These are phyloP conservation scores for Pelargonium cotyledonis DNA, from an alignment of 441 rosid species.

Conservation along the genomic window DNA sequence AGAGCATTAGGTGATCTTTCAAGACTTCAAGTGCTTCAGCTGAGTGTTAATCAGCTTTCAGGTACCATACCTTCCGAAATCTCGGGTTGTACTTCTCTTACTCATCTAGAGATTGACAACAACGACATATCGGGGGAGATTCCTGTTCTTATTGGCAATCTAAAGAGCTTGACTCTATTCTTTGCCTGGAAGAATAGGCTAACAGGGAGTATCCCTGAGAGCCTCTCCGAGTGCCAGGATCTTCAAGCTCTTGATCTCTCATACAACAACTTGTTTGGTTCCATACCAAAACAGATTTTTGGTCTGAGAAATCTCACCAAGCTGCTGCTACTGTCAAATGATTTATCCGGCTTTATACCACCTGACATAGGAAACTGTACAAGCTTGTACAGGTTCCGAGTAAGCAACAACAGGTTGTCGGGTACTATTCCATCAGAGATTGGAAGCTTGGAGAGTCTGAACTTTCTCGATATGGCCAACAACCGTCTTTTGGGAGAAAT, in stretches of 20 bases:
- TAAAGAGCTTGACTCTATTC: constrained; percentile 61
- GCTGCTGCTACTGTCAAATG: constrained; percentile 63
- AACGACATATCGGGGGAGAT: constrained; percentile 70
- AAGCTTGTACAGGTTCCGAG: constrained; percentile 41
- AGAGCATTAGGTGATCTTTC: constrained; percentile 55
- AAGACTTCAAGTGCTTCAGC: constrained; percentile 78
- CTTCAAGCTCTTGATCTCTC: constrained; percentile 91
- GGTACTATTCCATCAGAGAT: constrained; percentile 56
- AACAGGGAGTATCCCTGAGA: constrained; percentile 63
- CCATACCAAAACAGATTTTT: constrained; percentile 55
- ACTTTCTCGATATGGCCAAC: constrained; percentile 49
- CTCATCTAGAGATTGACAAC: constrained; percentile 75
- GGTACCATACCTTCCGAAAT: constrained; percentile 69
- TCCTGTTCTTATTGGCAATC: constrained; percentile 51
- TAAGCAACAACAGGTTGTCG: constrained; percentile 41
- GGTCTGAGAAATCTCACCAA: constrained; percentile 66
- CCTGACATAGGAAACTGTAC: constrained; percentile 61
- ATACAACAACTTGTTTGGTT: constrained; percentile 68
- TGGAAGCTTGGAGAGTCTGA: constrained; percentile 38
- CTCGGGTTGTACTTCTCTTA: constrained; percentile 51
- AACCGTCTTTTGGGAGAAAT: constrained; percentile 44
- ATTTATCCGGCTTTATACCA: constrained; percentile 49
- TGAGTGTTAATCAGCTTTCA: constrained; percentile 74
- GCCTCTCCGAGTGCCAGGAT: constrained; percentile 54
- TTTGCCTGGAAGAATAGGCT: constrained; percentile 86